Evolutionary conservation across 2,329 filamentous ascomycete genomes (phyloP), one percentile per base, ranked within the genome.

Genomic region (Penicillium verrucosum): DNA sequence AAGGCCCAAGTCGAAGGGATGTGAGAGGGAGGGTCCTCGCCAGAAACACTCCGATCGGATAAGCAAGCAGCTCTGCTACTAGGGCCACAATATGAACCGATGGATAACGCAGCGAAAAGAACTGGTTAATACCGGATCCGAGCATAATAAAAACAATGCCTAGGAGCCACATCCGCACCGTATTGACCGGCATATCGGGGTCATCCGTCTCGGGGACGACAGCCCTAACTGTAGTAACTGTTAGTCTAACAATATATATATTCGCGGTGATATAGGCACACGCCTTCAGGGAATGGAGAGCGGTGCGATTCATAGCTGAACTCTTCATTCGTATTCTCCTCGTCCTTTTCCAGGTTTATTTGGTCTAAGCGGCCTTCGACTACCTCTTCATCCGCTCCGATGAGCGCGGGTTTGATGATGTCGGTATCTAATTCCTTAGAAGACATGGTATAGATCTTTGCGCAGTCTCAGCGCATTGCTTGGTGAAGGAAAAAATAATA

Each of bases 41-140:
- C 5, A 78, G 61, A 8, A 66, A 63, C 23, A 77, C 70, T 4
- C 78, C 78, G 11, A 77, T 62, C 1, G 78, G 77, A 51, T 72
- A 78, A 12, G 76, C 77, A 16, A 80, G 60, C 27, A 80, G 65
- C 61, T 80, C 75, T 1, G 78, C 77, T 0, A 80, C 78, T 16
- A 79, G 70, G 0, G 76, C 75, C 6, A 78, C 75, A 45, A 80
- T 80, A 51, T 73, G 73, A 5, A 80, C 75, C 6, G 74, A 73
- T 0, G 78, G 78, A 56, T 79, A 78, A n/a, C 77, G 72, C 37
- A 80, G 70, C 5, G 72, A 73, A 67, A 80, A 80, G 64, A 80
- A 79, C 51, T 78, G 76, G 57, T 79, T 79, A 47, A 80, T 75
- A 5, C 75, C 77, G 7, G 77, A 74, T 6, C 77, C 78, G n/a